phyloP scores from a whole-genome alignment of 2,329 filamentous ascomycete genomes.

The Shiraia sp. region DNA sequence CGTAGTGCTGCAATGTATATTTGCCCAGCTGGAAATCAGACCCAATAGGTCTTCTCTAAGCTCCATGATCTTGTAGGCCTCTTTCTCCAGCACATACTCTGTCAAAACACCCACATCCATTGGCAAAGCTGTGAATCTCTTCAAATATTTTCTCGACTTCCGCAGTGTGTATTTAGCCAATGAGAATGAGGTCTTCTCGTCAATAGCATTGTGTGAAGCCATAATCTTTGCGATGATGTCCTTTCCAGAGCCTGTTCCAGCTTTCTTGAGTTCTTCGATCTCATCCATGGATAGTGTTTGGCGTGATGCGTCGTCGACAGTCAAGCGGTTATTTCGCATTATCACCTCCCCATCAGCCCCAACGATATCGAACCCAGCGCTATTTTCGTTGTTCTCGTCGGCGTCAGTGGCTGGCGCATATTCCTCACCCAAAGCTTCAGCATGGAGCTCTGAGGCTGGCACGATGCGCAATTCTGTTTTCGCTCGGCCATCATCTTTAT shows the following conservation, averaged over 20 bases:
- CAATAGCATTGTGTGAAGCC: constrained; percentile 83
- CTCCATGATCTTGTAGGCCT: constrained; percentile 80
- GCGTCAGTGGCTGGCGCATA: constrained; percentile 44
- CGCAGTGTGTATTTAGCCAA: constrained; percentile 94
- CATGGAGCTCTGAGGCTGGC: constrained; percentile 78
- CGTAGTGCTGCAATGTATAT: constrained; percentile 75
- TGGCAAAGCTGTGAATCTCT: constrained; percentile 82
- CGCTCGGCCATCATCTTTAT: constrained; percentile 64
- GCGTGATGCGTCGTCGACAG: constrained; percentile 64
- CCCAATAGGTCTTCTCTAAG: constrained; percentile 82
- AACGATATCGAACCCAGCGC: constrained; percentile 50
- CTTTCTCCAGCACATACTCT: constrained; percentile 80
- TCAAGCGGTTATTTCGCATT: constrained; percentile 66
- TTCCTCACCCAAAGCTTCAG: constrained; percentile 68
- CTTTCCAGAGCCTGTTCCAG: constrained; percentile 77
- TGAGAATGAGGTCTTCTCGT: constrained; percentile 93
- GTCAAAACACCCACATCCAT: constrained; percentile 77
- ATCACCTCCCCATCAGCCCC: constrained; percentile 54
- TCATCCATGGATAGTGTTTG: constrained; percentile 76
- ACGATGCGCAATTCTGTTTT: constrained; percentile 77
- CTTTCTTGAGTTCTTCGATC: constrained; percentile 71
- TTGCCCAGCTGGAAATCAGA: constrained; percentile 84
- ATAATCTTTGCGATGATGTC: constrained; percentile 93
- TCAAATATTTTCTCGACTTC: constrained; percentile 92
- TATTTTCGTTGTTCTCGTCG: constrained; percentile 40